Percentiles rank a stretch among this genome's conserved stretches.
These are phyloP conservation scores for Candida adriatica DNA, from an alignment of 805 yeast genomes.

Conservation along the genomic window DNA sequence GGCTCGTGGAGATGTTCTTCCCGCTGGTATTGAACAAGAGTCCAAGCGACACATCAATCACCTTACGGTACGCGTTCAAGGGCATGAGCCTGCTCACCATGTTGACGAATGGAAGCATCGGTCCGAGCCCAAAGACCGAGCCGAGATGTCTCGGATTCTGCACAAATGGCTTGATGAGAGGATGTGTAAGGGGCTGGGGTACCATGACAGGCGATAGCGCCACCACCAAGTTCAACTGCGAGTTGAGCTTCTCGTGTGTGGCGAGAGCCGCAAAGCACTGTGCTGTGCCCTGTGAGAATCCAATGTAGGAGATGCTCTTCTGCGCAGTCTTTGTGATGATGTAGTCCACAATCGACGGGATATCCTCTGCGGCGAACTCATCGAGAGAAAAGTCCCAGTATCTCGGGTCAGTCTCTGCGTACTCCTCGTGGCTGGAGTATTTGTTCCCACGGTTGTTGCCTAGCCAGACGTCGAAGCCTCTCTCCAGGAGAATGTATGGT, in stretches of 20 bases:
- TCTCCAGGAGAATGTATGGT: constrained; percentile 67
- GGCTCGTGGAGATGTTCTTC: constrained; percentile 55
- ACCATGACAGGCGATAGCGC: constrained; percentile 94
- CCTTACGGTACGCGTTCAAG: constrained; percentile 58
- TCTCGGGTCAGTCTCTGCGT: constrained; percentile 26
- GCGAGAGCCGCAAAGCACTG: constrained; percentile 85
- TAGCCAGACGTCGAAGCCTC: constrained; percentile 91
- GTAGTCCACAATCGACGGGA: constrained; percentile 77
- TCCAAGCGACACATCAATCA: constrained; percentile 58
- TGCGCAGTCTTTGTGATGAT: constrained; percentile 46
- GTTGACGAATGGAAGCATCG: constrained; percentile 61
- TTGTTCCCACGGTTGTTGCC: constrained; percentile 93
- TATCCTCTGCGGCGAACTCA: constrained; percentile 86
- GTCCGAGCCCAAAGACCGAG: constrained; percentile 64
- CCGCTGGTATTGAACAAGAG: constrained; percentile 67
- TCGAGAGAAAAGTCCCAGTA: constrained; percentile 93
- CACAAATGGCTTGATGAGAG: constrained; percentile 66
- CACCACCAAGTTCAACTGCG: constrained; percentile 48
- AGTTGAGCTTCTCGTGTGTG: constrained; percentile 54
- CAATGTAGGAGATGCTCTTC: constrained; percentile 57
- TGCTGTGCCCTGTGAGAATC: constrained; percentile 92
- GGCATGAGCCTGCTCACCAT: constrained; percentile 76
- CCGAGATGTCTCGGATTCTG: constrained; percentile 69
- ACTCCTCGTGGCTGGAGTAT: constrained; percentile 44
- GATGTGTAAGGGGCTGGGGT: constrained; percentile 76